Conservation (phyloP, 176 grass and related monocot species). For the Phoenix dactylifera region DNA sequence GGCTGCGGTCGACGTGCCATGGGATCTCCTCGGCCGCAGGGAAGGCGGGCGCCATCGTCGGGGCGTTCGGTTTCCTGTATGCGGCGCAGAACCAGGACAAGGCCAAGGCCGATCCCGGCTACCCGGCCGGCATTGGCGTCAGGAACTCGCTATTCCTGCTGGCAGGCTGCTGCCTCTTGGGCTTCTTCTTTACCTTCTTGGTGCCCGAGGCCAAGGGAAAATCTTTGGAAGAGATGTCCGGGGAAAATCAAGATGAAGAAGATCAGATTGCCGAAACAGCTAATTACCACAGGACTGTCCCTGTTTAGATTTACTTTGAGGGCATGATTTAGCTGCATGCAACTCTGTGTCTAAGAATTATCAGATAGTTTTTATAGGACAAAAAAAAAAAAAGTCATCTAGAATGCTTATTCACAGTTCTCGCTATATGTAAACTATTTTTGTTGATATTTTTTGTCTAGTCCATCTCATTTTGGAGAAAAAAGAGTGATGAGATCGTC, state of each 20-base stretch:
- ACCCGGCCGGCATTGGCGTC: conserved; percentile 35
- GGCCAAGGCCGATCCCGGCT: conserved; percentile 25
- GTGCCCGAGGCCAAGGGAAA: conserved; percentile 56
- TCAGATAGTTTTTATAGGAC: no score
- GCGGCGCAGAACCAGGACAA: conserved; percentile 30
- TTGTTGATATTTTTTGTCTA: no score
- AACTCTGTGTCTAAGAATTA: no score
- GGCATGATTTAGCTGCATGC: no score
- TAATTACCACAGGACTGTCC: neutral
- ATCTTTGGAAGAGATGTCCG: conserved; percentile 51
- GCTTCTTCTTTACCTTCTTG: conserved; percentile 38
- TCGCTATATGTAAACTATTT: no score
- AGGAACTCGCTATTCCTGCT: conserved; percentile 42
- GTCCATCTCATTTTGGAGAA: no score
- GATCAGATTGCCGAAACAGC: neutral
- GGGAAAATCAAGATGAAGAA: conserved; percentile 26
- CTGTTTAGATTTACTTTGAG: neutral
- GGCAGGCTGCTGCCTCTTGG: conserved; percentile 29
- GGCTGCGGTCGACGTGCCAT: conserved; percentile 70
- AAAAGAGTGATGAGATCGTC: no score
- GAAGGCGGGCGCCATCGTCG: conserved; percentile 68
- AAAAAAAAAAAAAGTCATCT: no score
- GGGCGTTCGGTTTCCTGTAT: conserved; percentile 70
- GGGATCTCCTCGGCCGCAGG: conserved; percentile 68
- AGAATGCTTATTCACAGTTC: no score